Conservation (phyloP, 148 eudicot genomes). For the Polygonum aviculare region DNA sequence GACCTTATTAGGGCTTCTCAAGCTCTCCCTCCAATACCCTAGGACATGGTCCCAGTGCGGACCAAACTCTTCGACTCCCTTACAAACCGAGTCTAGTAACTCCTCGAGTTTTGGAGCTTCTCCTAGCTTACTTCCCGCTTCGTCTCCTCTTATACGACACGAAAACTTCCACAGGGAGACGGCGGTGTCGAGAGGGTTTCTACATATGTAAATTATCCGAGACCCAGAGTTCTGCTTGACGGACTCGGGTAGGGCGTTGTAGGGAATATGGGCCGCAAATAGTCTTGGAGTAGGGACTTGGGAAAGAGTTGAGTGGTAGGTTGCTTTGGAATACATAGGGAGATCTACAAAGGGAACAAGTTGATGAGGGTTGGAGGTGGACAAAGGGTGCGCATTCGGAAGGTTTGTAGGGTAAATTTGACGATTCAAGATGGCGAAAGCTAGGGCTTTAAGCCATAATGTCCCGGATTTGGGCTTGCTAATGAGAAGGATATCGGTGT, state of each 20-base stretch:
- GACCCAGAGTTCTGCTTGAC: slow-evolving; percentile 21
- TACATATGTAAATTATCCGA: slow-evolving; percentile 40
- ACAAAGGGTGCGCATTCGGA: slow-evolving; percentile 28
- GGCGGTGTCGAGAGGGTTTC: slow-evolving; percentile 55
- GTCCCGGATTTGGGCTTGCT: slow-evolving; percentile 63
- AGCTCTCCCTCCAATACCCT: too few relatives aligned
- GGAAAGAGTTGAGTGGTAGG: slow-evolving; percentile 19
- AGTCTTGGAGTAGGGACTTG: too few relatives aligned
- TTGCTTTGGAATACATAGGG: slow-evolving; percentile 33
- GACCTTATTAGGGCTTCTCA: slow-evolving; percentile 22
- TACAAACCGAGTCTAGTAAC: slow-evolving; percentile 45
- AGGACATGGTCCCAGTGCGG: slow-evolving; percentile 59
- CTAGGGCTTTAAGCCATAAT: slow-evolving; percentile 60
- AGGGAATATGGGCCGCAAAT: slow-evolving; percentile 49
- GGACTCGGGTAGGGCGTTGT: slow-evolving; percentile 27
- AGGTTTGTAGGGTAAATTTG: not conserved
- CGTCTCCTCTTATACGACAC: not conserved
- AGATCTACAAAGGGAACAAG: slow-evolving; percentile 58
- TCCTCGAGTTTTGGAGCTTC: slow-evolving; percentile 35
- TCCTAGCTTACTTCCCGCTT: too few relatives aligned
- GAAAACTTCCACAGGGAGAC: slow-evolving; percentile 45
- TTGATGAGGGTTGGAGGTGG: slow-evolving; percentile 45
- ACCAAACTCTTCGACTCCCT: slow-evolving; percentile 35
- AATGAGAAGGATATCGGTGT: slow-evolving; percentile 31
- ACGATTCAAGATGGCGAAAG: slow-evolving; percentile 33